These are phyloP conservation scores for Fragaria iinumae DNA, from an alignment of 306 rosid genomes.

Conservation along the genomic window DNA sequence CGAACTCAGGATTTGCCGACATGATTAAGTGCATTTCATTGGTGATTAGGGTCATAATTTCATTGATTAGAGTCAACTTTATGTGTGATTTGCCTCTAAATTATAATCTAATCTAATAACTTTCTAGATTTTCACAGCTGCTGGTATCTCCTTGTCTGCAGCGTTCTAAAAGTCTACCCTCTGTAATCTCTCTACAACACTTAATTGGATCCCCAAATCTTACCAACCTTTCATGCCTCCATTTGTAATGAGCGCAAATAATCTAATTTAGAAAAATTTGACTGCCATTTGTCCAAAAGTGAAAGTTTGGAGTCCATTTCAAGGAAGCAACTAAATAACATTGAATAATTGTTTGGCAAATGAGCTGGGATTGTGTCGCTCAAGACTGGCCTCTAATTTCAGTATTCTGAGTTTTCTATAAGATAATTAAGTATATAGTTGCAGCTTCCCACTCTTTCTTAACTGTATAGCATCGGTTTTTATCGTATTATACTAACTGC, in stretches of 20 bases:
- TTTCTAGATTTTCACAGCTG: background rate
- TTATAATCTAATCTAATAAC: background rate
- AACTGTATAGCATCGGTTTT: too few species aligned
- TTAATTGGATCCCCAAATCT: background rate
- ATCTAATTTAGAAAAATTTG: background rate
- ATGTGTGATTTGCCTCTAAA: background rate
- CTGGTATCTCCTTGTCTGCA: background rate
- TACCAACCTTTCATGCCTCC: background rate
- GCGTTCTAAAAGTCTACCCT: background rate
- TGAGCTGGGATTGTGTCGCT: background rate
- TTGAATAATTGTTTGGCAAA: background rate
- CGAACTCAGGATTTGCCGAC: background rate
- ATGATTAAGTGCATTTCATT: background rate
- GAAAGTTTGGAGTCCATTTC: background rate
- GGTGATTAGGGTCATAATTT: background rate
- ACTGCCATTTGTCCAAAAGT: slow-evolving; percentile 10
- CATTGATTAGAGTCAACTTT: too few species aligned
- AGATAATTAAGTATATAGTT: too few species aligned
- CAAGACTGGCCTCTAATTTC: background rate
- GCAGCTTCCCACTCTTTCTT: too few species aligned
- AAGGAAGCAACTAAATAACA: background rate
- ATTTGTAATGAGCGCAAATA: slow-evolving; percentile 4
- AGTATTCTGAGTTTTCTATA: too few species aligned
- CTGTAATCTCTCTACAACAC: background rate
- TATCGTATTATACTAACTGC: too few species aligned